Conservation (phyloP, 208 protist species). For the Leptomonas seymouri region DNA sequence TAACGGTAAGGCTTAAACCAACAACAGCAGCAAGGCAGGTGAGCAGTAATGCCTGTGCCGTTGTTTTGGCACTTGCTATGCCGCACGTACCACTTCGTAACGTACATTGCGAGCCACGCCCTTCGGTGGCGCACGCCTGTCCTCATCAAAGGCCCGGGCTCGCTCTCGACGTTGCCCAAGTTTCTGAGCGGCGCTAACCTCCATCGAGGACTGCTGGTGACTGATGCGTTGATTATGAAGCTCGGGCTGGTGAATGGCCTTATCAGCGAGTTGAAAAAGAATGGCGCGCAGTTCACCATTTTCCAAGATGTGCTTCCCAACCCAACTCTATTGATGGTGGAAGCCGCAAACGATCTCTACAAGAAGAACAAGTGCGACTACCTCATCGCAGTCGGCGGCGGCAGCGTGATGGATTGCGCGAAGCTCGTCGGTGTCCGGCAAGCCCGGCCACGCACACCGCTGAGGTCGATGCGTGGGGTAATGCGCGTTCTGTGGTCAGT, state of each 20-base stretch:
- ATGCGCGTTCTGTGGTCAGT: slow-evolving; percentile 48
- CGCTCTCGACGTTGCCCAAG: slow-evolving; percentile 36
- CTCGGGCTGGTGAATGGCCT: slow-evolving; percentile 50
- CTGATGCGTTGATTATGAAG: slow-evolving; percentile 54
- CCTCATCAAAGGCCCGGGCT: slow-evolving; percentile 38
- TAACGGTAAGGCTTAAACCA: no score
- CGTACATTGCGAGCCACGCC: slow-evolving; percentile 34
- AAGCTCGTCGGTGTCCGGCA: slow-evolving; percentile 80
- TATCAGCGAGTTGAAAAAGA: slow-evolving; percentile 38
- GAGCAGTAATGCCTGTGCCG: slow-evolving; percentile 39
- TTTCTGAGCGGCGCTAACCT: slow-evolving; percentile 44
- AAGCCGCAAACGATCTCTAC: slow-evolving; percentile 41
- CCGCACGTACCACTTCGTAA: slow-evolving; percentile 33
- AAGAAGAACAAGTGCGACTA: slow-evolving; percentile 49
- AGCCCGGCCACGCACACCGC: slow-evolving; percentile 45
- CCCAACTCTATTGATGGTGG: slow-evolving; percentile 51
- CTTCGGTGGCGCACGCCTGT: slow-evolving; percentile 42
- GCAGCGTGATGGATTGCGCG: slow-evolving; percentile 83
- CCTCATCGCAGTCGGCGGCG: slow-evolving; percentile 85
- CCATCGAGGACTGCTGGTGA: slow-evolving; percentile 48
- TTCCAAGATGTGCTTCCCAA: slow-evolving; percentile 61
- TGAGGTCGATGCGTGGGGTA: slow-evolving; percentile 51
- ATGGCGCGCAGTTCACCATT: slow-evolving; percentile 37
- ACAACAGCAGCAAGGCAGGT: no score
- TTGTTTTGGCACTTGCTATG: slow-evolving; percentile 35